Evolutionary conservation across 1,284 basidiomycete genomes (phyloP), one percentile per base, ranked within the genome.

Genomic region (Puccinia horiana): DNA sequence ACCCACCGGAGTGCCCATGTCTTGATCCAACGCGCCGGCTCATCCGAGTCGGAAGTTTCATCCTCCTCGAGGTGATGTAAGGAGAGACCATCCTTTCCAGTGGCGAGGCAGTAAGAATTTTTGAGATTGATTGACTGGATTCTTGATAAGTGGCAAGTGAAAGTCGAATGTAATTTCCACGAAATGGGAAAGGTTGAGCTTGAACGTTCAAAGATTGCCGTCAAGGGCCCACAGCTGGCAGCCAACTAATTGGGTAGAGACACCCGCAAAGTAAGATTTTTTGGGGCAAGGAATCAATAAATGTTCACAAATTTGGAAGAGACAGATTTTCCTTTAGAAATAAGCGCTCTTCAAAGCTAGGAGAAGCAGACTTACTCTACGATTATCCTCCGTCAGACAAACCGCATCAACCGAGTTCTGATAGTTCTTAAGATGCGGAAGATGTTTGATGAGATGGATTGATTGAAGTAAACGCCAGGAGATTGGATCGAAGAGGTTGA

Each of bases 101-200:
- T 44, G 14, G 69, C 40, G 69, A 80, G 47, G 35, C 77, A 80
- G 42, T 72, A 56, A 29, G 35, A 70, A 16, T 58, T 20, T 49
- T 80, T 72, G 26, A 72, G 69, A 14, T 70, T 29, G 29, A 80
- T 58, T 2, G 49, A 80, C 29, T 44, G 42, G 40, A 79, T 79
- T 56, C 65, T 49, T 26, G 63, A 32, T 5, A 70, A 42, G 26
- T 40, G 37, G 54, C 65, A 80, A 23, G 49, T 80, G 35, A 80
- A 80, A 23, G 77, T 69, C 5, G 77, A 80, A 80, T 80, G 77
- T 32, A 80, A 44, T 32, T 52, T 80, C 77, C 77, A 80, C 2
- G 54, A n/a, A 12, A 12, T 44, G 18, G 42, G 47, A 23, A 37
- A 40, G 2, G 23, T 49, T 42, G 69, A 80, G 40, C 16, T 70